Conservation (phyloP, 352 stramenopile species). For the Phytophthora sansomeana region DNA sequence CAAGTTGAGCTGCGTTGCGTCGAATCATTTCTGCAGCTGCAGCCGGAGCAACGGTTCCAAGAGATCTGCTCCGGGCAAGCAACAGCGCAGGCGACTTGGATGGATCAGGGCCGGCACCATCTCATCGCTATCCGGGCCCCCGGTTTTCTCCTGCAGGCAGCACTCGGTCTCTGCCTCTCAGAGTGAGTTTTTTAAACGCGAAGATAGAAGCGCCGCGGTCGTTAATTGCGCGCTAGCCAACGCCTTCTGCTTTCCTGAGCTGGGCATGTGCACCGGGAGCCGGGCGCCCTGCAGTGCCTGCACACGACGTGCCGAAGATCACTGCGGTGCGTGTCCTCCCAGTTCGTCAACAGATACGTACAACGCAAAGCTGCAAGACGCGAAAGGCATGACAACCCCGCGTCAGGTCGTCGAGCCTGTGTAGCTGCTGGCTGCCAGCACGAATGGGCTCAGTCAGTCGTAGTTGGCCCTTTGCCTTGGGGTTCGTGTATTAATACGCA, state of each 20-base stretch:
- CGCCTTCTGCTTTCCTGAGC: constrained; percentile 25
- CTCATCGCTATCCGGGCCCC: constrained; percentile 19
- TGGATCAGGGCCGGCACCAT: constrained; percentile 30
- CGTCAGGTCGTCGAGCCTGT: constrained; percentile 6
- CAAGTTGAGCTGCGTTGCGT: constrained; percentile 24
- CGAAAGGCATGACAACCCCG: constrained; percentile 2
- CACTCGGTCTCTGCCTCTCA: constrained; percentile 23
- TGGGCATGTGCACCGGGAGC: constrained; percentile 8
- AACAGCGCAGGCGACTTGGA: constrained; percentile 19
- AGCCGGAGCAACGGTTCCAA: constrained; percentile 15
- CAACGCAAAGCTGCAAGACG: neutral
- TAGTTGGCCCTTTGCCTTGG: no score
- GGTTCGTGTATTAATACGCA: no score
- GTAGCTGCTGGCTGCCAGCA: no score
- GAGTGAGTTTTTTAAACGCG: constrained; percentile 30
- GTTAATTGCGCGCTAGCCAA: constrained; percentile 30
- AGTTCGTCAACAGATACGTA: constrained; percentile 20
- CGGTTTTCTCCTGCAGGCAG: constrained; percentile 27
- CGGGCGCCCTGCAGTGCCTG: constrained; percentile 7
- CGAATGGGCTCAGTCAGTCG: no score
- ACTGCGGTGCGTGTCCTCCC: constrained; percentile 5
- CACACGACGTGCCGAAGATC: constrained; percentile 20
- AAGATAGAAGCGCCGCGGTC: constrained; percentile 15
- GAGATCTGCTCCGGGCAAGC: constrained; percentile 26
- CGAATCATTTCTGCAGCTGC: constrained; percentile 40